Conservation (phyloP, 768 basidiomycete genomes). For the Tulasnella sp. region DNA sequence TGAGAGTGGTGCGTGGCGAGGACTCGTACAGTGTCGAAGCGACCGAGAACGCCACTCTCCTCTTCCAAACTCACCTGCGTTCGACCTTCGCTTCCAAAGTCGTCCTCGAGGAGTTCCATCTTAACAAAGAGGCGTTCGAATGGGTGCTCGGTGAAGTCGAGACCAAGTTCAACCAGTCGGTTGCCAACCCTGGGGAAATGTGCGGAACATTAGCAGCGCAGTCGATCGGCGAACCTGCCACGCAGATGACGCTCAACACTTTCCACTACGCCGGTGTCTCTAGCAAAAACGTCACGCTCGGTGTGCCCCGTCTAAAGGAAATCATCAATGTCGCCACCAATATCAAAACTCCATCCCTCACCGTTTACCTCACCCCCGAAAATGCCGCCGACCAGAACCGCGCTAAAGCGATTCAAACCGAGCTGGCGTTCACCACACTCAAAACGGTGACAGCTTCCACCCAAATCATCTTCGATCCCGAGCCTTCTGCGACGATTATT, state of each 20-base stretch:
- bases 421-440: constrained; percentile 85
- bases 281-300: constrained; percentile 98
- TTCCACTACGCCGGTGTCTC: constrained; percentile 99
- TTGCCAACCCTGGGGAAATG: constrained; percentile 96
- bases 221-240: constrained; percentile 98
- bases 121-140: constrained; percentile 89
- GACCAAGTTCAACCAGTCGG: constrained; percentile 84
- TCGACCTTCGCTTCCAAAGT: constrained; percentile 77
- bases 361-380: constrained; percentile 71
- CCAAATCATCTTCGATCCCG: constrained; percentile 97
- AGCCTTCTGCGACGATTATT: constrained; percentile 82
- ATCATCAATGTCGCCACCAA: constrained; percentile 98
- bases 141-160: constrained; percentile 97
- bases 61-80: constrained; percentile 88
- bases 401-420: constrained; percentile 85
- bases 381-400: constrained; percentile 45
- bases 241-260: constrained; percentile 98
- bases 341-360: constrained; percentile 96
- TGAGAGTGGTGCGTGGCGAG: constrained; percentile 80
- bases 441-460: constrained; percentile 90
- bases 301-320: constrained; percentile 97
- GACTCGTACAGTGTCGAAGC: constrained; percentile 63
- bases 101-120: constrained; percentile 76
- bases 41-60: constrained; percentile 79
- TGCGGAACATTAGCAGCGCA: constrained; percentile 96